phyloP scores from a whole-genome alignment of 2,329 filamentous ascomycete genomes.

The Ilyonectria mors-panacis region DNA sequence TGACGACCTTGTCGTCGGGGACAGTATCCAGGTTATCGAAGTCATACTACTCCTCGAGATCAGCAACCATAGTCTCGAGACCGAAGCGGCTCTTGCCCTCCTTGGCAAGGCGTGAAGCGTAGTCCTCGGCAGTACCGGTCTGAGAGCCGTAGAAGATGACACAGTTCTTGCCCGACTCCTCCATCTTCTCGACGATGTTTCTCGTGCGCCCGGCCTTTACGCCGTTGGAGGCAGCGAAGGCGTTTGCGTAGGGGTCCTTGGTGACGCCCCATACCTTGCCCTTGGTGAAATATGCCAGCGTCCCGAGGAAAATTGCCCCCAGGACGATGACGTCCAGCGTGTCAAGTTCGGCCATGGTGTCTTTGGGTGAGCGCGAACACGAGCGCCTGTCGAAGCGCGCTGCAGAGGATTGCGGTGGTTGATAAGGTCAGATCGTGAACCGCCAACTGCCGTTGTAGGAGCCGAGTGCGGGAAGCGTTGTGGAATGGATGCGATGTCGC shows the following conservation, averaged over 20 bases:
- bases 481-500: conserved; percentile 18
- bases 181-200: conserved; percentile 96
- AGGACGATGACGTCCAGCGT: conserved; percentile 96
- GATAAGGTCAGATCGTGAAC: conserved; percentile 24
- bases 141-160: conserved; percentile 99
- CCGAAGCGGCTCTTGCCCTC: conserved; percentile 97
- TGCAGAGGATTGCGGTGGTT: conserved; percentile 18
- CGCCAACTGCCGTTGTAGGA: conserved; percentile 30
- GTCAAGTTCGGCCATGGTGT: conserved; percentile 92
- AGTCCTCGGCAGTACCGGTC: conserved; percentile 98
- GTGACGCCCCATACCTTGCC: conserved; percentile 91
- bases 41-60: conserved; percentile 98
- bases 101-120: conserved; percentile 95
- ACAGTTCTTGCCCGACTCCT: conserved; percentile 96
- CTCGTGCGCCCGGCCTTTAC: conserved; percentile 87
- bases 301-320: conserved; percentile 85
- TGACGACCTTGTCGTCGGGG: conserved; percentile 89
- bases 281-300: conserved; percentile 97
- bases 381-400: conserved; percentile 29
- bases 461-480: conserved; percentile 14
- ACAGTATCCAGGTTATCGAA: conserved; percentile 93
- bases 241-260: conserved; percentile 89
- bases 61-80: conserved; percentile 97
- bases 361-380: conserved; percentile 40
- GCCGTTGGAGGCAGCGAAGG: conserved; percentile 78